phyloP scores from a whole-genome alignment of 345 rosid genomes.

The Salix caprea region DNA sequence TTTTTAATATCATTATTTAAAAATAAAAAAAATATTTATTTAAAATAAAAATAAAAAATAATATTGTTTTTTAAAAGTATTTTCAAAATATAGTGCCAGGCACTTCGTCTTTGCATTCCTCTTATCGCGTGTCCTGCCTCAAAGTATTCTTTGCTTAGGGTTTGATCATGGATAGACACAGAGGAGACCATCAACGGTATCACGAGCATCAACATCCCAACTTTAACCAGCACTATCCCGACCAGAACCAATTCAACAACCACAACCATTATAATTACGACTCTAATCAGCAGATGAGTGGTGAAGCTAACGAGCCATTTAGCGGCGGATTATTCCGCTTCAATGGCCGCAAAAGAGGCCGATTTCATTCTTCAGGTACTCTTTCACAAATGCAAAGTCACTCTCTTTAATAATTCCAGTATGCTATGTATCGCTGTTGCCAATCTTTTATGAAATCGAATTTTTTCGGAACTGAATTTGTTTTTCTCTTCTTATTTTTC shows the following conservation, averaged over 20 bases:
- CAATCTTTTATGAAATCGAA: too few relatives aligned
- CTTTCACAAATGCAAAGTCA: background rate
- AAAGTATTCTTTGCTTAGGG: background rate
- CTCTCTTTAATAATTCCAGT: background rate
- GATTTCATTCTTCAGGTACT: slow-evolving; percentile 31
- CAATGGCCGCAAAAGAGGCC: slow-evolving; percentile 44
- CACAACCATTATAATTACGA: slow-evolving; percentile 28
- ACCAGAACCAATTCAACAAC: slow-evolving; percentile 1
- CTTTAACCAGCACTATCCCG: slow-evolving; percentile 1
- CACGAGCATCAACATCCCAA: background rate
- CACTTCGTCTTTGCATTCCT: too few relatives aligned
- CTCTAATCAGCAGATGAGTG: slow-evolving; percentile 24
- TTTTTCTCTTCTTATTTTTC: background rate
- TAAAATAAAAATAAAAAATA: too few relatives aligned
- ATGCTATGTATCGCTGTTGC: too few relatives aligned
- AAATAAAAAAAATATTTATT: too few relatives aligned
- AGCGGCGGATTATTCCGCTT: slow-evolving; percentile 20
- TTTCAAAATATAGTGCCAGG: too few relatives aligned
- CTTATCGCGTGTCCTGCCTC: too few relatives aligned
- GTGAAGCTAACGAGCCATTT: slow-evolving; percentile 29
- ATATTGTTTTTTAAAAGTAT: too few relatives aligned
- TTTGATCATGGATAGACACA: slow-evolving; percentile 8
- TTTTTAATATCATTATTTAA: too few relatives aligned
- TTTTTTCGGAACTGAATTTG: background rate
- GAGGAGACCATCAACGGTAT: background rate